Evolutionary conservation across 78 protist genomes (phyloP).

Genomic region (Polysphondylium violaceum): DNA sequence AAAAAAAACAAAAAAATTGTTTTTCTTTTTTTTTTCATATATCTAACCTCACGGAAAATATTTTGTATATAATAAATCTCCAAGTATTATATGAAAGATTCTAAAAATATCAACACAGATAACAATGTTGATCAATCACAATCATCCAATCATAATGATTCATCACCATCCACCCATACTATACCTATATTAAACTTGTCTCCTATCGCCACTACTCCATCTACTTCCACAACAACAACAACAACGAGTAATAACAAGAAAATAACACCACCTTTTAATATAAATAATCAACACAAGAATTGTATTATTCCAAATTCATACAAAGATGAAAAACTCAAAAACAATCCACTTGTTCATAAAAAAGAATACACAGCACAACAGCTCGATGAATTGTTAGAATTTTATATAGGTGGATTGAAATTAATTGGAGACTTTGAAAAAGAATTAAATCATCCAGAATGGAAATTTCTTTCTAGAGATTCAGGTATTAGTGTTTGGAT

Average conservation of each 20-base stretch:
- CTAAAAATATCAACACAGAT: no score
- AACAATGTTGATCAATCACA: no score
- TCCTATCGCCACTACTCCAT: no score
- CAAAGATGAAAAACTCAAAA: neutral
- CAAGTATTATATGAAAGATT: neutral
- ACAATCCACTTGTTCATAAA: neutral
- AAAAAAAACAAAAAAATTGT: neutral
- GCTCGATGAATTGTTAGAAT: neutral
- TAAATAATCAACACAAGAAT: neutral
- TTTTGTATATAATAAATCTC: no score
- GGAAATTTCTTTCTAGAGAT: constrained; percentile 13
- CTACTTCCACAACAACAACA: no score
- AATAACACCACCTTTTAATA: constrained; percentile 9
- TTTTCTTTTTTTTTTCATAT: no score
- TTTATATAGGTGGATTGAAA: neutral
- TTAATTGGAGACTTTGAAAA: constrained; percentile 13
- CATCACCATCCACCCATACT: no score
- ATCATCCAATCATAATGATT: no score
- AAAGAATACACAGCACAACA: neutral
- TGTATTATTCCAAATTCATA: neutral
- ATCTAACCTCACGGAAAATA: no score
- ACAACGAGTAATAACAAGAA: neutral
- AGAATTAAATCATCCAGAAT: constrained; percentile 11
- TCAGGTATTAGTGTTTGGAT: constrained; percentile 15
- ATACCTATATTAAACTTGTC: no score